phyloP scores from a whole-genome alignment of 129 eudicot species.

The Silybum marianum region DNA sequence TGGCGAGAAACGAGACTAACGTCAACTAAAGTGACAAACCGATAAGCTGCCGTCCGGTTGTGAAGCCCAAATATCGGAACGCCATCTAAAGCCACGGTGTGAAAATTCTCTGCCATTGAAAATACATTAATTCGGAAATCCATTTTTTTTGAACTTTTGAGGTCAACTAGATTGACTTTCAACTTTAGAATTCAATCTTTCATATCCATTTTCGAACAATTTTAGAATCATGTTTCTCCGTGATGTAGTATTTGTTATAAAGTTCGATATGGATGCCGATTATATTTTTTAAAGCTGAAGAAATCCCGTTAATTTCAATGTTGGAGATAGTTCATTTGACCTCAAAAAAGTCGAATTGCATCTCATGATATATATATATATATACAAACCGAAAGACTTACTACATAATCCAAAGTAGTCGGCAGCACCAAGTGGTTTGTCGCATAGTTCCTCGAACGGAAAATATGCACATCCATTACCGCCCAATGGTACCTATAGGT shows the following conservation, averaged over 20 bases:
- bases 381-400: slow-evolving; percentile 44
- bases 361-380: neutral
- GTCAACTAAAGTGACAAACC: slow-evolving; percentile 93
- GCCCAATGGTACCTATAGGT: slow-evolving; percentile 71
- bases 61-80: slow-evolving; percentile 83
- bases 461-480: slow-evolving; percentile 91
- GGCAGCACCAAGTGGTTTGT: slow-evolving; percentile 97
- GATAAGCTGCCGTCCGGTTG: slow-evolving; percentile 89
- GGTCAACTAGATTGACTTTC: slow-evolving; percentile 11
- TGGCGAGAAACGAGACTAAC: slow-evolving; percentile 57
- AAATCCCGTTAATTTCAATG: neutral
- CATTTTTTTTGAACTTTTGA: neutral
- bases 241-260: neutral
- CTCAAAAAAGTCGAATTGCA: slow-evolving; percentile 10
- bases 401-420: slow-evolving; percentile 90
- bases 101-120: slow-evolving; percentile 61
- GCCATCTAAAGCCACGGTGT: slow-evolving; percentile 82
- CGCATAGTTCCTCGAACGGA: slow-evolving; percentile 88
- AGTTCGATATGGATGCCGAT: neutral
- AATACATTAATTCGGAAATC: neutral
- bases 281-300: neutral
- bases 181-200: neutral
- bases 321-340: slow-evolving; percentile 11
- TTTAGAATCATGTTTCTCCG: neutral
- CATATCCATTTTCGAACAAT: no score